Evolutionary conservation across 2,329 filamentous ascomycete species (phyloP).

Genomic region (Colletotrichum tanaceti): DNA sequence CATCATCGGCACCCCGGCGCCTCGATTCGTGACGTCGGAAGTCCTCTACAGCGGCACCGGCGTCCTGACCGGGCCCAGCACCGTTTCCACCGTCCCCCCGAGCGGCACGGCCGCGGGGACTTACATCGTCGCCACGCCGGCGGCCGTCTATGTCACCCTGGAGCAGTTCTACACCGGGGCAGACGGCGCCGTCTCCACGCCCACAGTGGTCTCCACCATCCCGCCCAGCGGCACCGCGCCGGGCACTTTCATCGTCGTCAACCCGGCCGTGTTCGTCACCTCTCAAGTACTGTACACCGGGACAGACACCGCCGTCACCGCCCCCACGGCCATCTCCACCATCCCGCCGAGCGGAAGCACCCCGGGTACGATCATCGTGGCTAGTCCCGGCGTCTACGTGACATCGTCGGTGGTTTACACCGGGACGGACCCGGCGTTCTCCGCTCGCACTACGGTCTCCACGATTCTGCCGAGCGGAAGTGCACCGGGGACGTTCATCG

Average conservation of each 20-base stretch:
- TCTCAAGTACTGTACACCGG: slow-evolving; percentile 29
- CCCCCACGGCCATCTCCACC: slow-evolving; percentile 23
- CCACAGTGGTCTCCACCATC: slow-evolving; percentile 26
- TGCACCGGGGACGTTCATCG: slow-evolving; percentile 23
- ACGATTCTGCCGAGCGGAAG: slow-evolving; percentile 24
- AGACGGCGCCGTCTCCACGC: slow-evolving; percentile 3
- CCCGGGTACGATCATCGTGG: slow-evolving; percentile 25
- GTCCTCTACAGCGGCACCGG: slow-evolving; percentile 7
- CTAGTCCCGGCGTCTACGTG: slow-evolving; percentile 22
- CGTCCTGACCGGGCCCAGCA: slow-evolving; percentile 1
- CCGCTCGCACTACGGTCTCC: background rate
- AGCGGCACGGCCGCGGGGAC: slow-evolving; percentile 29
- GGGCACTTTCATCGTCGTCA: slow-evolving; percentile 28
- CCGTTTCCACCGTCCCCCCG: slow-evolving; percentile 6
- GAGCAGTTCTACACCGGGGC: slow-evolving; percentile 20
- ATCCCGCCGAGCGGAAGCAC: slow-evolving; percentile 25
- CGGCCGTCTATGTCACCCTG: slow-evolving; percentile 26
- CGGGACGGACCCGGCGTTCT: slow-evolving; percentile 16
- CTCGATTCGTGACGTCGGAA: slow-evolving; percentile 2
- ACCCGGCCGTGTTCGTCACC: slow-evolving; percentile 34
- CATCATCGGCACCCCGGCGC: slow-evolving; percentile 16
- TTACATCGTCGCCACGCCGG: slow-evolving; percentile 22
- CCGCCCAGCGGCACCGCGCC: slow-evolving; percentile 28
- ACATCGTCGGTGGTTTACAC: slow-evolving; percentile 25
- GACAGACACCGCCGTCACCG: slow-evolving; percentile 22